Base-by-base conservation (phyloP, 1,139 yeast species). In the Saccharomycopsis hybrid region DNA sequence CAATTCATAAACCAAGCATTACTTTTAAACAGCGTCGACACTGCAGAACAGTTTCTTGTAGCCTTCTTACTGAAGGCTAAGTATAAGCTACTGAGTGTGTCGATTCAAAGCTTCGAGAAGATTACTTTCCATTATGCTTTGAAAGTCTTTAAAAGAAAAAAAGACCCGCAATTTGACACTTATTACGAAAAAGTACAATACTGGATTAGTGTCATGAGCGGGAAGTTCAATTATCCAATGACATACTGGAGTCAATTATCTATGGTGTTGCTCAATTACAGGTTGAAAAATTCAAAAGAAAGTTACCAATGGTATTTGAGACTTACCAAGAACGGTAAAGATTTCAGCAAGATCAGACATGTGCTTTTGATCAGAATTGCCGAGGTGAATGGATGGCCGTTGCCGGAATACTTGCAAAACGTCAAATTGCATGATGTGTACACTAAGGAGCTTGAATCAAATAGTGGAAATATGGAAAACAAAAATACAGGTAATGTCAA, bases 381-480 rank as follows among this genome's bases (percentile, higher is more conserved):
- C 13, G 31, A 35, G 9, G 53, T 47, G 24, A 47, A 50, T 30
- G 43, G 41, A 7, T 52, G 55, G 55, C 45, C 46, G 33, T 41
- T 52, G 39, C 55, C 55, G 5, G 27, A 38, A n/a, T 37, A 50
- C 44, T 46, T 50, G 38, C 9, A 35, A 18, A 32, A 40, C 9
- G 3, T 50, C 27, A 25, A 37, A 4, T 31, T 43, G 9, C 24
- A 24, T 24, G 43, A 43, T 36, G 45, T 30, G 42, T 24, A 33
- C 25, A 37, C 24, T 25, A 32, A 30, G 24, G 25, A 39, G 11
- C n/a, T 41, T 4, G 33, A 32, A 27, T n/a, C n/a, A n/a, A n/a
- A n/a, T n/a, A n/a, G n/a, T n/a, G n/a, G n/a, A n/a, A 38, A 42
- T 27, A n/a, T n/a, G n/a, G n/a, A n/a, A n/a, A n/a, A n/a, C n/a